Evolutionary conservation across 805 yeast species (phyloP).

Genomic region (Pichia insulana): DNA sequence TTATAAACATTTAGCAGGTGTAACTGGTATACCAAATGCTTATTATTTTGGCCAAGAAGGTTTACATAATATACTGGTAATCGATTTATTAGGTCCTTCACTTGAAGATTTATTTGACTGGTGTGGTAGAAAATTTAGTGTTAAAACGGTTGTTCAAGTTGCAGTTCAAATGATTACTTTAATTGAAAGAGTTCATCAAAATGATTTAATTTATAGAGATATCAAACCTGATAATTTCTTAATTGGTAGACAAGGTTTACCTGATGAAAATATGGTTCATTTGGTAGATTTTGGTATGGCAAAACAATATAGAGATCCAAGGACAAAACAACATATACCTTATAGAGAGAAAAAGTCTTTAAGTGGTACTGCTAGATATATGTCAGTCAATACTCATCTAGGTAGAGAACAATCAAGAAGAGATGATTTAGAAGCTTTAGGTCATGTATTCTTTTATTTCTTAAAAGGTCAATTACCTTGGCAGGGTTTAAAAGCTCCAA

Average conservation of each 20-base stretch:
- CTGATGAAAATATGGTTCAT: slow-evolving; percentile 78
- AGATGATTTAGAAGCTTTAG: slow-evolving; percentile 93
- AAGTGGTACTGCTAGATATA: slow-evolving; percentile 97
- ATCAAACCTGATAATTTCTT: slow-evolving; percentile 96
- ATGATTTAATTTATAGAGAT: slow-evolving; percentile 89
- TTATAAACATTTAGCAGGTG: slow-evolving; percentile 78
- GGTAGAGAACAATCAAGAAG: slow-evolving; percentile 96
- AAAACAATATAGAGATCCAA: slow-evolving; percentile 93
- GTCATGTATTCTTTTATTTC: slow-evolving; percentile 94
- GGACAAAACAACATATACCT: slow-evolving; percentile 91
- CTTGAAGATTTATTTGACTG: slow-evolving; percentile 95
- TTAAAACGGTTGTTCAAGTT: slow-evolving; percentile 86
- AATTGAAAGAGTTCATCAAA: slow-evolving; percentile 80
- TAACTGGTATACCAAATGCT: slow-evolving; percentile 88
- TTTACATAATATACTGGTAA: slow-evolving; percentile 86
- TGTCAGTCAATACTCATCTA: slow-evolving; percentile 94
- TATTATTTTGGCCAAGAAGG: slow-evolving; percentile 99
- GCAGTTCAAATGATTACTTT: slow-evolving; percentile 91
- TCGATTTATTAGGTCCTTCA: slow-evolving; percentile 91
- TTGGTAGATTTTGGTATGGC: slow-evolving; percentile 99
- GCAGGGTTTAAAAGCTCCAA: slow-evolving; percentile 98
- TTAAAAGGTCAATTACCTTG: slow-evolving; percentile 92
- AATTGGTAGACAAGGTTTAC: slow-evolving; percentile 80
- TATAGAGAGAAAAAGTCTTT: slow-evolving; percentile 92
- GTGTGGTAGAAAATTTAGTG: slow-evolving; percentile 87